phyloP scores from a whole-genome alignment of 140 eudicot species.

The Erigeron philadelphicus region DNA sequence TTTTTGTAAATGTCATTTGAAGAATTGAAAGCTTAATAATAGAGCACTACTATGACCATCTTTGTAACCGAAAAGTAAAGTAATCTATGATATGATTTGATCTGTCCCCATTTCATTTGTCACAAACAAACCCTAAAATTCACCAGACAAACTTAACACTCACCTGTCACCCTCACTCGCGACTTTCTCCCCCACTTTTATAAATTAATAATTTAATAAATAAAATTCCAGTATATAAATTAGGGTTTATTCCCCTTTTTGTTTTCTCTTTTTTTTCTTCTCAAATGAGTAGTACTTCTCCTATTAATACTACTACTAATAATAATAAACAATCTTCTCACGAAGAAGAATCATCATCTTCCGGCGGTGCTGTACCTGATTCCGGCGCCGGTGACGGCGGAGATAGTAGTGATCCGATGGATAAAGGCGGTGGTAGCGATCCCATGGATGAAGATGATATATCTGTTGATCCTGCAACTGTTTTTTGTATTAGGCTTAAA shows the following conservation, averaged over 20 bases:
- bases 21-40: too few species aligned
- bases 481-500: constrained; percentile 76
- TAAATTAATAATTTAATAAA: not conserved
- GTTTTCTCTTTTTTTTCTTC: constrained; percentile 8
- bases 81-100: too few species aligned
- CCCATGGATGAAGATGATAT: constrained; percentile 56
- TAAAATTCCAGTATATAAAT: constrained; percentile 34
- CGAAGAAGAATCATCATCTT: constrained; percentile 41
- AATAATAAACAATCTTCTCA: constrained; percentile 32
- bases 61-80: too few species aligned
- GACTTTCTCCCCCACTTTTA: constrained; percentile 59
- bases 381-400: constrained; percentile 29
- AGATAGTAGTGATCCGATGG: constrained; percentile 30
- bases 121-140: constrained; percentile 16
- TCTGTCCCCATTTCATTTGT: constrained; percentile 28
- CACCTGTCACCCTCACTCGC: constrained; percentile 94
- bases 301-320: constrained; percentile 19
- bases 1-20: too few species aligned
- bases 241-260: constrained; percentile 50
- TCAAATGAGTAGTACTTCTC: constrained; percentile 56
- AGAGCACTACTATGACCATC: too few species aligned
- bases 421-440: constrained; percentile 39
- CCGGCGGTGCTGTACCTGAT: constrained; percentile 16
- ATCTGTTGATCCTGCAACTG: constrained; percentile 56
- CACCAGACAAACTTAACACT: constrained; percentile 24